A percentile compares a stretch with the other conserved stretches of the same genome.
These are phyloP conservation scores for Sugiyamaella smithiae DNA, from an alignment of 805 yeast species.

Conservation along the genomic window DNA sequence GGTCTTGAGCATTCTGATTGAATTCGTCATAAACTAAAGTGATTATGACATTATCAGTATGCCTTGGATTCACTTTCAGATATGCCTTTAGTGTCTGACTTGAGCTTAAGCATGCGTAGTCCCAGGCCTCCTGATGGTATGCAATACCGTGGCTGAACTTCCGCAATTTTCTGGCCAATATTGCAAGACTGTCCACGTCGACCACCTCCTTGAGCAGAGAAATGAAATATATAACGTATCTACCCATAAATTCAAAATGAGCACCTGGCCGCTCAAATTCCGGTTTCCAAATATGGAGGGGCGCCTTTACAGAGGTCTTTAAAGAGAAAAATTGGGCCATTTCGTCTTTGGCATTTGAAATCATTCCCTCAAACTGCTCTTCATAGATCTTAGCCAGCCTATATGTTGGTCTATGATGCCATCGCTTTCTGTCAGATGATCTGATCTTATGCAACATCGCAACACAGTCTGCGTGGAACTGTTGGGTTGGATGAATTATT, in stretches of 20 bases:
- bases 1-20: slow-evolving; percentile 35
- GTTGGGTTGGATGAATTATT: slow-evolving; percentile 10
- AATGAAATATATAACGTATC: slow-evolving; percentile 64
- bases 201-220: slow-evolving; percentile 49
- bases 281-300: slow-evolving; percentile 90
- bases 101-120: slow-evolving; percentile 49
- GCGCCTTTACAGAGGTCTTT: slow-evolving; percentile 62
- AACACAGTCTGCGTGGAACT: slow-evolving; percentile 43
- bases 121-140: slow-evolving; percentile 63
- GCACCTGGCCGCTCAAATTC: slow-evolving; percentile 90
- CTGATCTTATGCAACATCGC: slow-evolving; percentile 47
- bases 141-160: slow-evolving; percentile 76
- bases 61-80: slow-evolving; percentile 43
- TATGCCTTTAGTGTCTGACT: slow-evolving; percentile 51
- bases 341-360: slow-evolving; percentile 56
- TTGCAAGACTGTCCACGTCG: slow-evolving; percentile 58
- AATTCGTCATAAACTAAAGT: slow-evolving; percentile 46
- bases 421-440: slow-evolving; percentile 69
- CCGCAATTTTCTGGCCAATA: slow-evolving; percentile 70
- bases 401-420: slow-evolving; percentile 88
- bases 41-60: slow-evolving; percentile 52
- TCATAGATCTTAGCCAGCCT: slow-evolving; percentile 61
- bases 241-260: slow-evolving; percentile 74
- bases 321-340: slow-evolving; percentile 62
- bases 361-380: slow-evolving; percentile 53